phyloP scores from a whole-genome alignment of 1,284 basidiomycete genomes.

The Lignosus rhinocerotis region DNA sequence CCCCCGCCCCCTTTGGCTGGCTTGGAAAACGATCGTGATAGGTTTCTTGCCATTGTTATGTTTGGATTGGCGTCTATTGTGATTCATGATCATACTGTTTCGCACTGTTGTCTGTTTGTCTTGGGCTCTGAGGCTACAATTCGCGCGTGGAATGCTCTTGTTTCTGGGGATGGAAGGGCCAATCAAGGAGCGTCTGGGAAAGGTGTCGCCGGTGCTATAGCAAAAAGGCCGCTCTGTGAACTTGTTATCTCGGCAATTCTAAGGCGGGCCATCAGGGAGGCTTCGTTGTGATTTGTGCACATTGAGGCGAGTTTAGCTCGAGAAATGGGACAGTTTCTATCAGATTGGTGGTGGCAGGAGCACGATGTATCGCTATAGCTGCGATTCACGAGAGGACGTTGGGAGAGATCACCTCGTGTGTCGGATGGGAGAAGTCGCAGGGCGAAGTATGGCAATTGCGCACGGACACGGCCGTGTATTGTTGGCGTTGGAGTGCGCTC shows the following conservation, averaged over 20 bases:
- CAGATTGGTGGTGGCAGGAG: slow-evolving; percentile 23
- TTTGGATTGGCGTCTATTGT: too few species aligned
- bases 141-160: too few species aligned
- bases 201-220: slow-evolving; percentile 18
- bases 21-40: too few species aligned
- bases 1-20: too few species aligned
- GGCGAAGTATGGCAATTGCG: slow-evolving; percentile 21
- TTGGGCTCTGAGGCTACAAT: too few species aligned
- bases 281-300: slow-evolving; percentile 20
- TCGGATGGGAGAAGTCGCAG: slow-evolving; percentile 16
- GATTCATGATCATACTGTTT: too few species aligned
- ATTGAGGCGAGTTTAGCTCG: slow-evolving; percentile 19
- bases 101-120: too few species aligned
- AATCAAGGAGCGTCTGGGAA: slow-evolving; percentile 20
- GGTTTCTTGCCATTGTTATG: too few species aligned
- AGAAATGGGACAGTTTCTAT: slow-evolving; percentile 22
- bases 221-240: slow-evolving; percentile 20
- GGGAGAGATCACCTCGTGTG: slow-evolving; percentile 31
- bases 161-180: slow-evolving; percentile 1
- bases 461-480: slow-evolving; percentile 4
- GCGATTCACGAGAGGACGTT: slow-evolving; percentile 23
- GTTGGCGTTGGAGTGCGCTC: slow-evolving; percentile 13
- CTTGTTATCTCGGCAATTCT: slow-evolving; percentile 25
- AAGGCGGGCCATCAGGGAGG: slow-evolving; percentile 5
- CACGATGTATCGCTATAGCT: background rate